Evolutionary conservation across 2,329 filamentous ascomycete genomes (phyloP).

Genomic region (Scedosporium apiospermum): DNA sequence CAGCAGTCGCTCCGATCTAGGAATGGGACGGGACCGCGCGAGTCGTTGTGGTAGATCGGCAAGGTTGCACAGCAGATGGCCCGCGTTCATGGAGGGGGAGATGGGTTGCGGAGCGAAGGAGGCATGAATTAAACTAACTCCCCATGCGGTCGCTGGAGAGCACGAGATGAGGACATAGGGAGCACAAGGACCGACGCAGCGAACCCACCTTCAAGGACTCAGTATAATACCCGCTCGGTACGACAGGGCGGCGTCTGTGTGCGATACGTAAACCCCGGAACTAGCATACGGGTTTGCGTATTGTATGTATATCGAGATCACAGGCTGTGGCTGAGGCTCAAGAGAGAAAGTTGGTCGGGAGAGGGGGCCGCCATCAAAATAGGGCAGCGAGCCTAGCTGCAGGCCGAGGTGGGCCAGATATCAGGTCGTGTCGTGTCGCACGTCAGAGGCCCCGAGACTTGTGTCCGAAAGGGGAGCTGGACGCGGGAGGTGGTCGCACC

Average conservation of each 20-base stretch:
- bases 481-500: neutral
- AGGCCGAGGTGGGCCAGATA: neutral
- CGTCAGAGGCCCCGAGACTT: neutral
- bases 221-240: neutral
- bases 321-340: neutral
- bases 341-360: neutral
- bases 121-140: neutral
- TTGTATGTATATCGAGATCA: neutral
- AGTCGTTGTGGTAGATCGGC: neutral
- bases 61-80: neutral
- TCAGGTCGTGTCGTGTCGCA: neutral
- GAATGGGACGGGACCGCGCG: neutral
- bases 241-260: neutral
- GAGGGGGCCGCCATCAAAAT: neutral
- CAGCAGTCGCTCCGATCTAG: too few relatives aligned
- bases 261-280: neutral
- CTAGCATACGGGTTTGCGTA: neutral
- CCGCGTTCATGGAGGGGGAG: too few relatives aligned
- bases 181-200: neutral
- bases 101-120: neutral
- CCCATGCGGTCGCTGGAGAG: neutral
- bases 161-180: neutral
- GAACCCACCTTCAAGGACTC: slow-evolving; percentile 1
- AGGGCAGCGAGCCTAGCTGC: slow-evolving; percentile 1
- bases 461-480: neutral